Conservation (phyloP, 331 rosid genomes). For the Pyrus hybrid region DNA sequence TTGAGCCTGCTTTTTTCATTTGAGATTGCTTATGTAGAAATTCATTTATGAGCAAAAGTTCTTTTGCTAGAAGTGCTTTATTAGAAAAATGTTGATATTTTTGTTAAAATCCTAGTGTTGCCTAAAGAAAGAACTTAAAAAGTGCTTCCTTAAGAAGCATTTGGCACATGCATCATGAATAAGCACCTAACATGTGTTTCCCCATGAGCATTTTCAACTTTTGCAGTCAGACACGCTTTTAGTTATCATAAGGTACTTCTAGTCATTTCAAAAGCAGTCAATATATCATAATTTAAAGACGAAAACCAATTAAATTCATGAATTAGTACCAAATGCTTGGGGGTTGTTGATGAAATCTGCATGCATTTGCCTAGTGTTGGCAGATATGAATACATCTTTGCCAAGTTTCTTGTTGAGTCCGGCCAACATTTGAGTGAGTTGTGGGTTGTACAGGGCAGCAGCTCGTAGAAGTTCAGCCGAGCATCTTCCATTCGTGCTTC, state of each 20-base stretch:
- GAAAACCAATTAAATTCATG: background rate
- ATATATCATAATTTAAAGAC: background rate
- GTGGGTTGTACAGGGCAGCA: slow-evolving; percentile 61
- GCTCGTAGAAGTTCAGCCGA: slow-evolving; percentile 55
- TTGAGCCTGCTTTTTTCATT: too few species aligned
- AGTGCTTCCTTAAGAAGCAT: background rate
- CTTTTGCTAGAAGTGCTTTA: background rate
- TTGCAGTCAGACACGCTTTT: too few species aligned
- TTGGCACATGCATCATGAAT: background rate
- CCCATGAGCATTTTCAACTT: background rate
- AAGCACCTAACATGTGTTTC: background rate
- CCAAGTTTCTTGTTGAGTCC: slow-evolving; percentile 51
- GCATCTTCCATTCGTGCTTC: slow-evolving; percentile 53
- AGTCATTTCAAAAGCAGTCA: background rate
- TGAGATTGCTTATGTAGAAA: too few species aligned
- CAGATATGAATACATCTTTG: slow-evolving; percentile 43
- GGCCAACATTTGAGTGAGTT: slow-evolving; percentile 44
- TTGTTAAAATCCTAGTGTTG: background rate
- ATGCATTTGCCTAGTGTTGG: slow-evolving; percentile 40
- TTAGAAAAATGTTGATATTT: too few species aligned
- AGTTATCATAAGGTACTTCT: background rate
- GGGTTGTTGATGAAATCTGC: slow-evolving; percentile 47
- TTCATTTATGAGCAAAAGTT: too few species aligned
- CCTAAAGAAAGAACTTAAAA: background rate
- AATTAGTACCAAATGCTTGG: slow-evolving; percentile 35